Evolutionary conservation across 257 asterid genomes (phyloP).

Genomic region (Solanum gracilifrons): DNA sequence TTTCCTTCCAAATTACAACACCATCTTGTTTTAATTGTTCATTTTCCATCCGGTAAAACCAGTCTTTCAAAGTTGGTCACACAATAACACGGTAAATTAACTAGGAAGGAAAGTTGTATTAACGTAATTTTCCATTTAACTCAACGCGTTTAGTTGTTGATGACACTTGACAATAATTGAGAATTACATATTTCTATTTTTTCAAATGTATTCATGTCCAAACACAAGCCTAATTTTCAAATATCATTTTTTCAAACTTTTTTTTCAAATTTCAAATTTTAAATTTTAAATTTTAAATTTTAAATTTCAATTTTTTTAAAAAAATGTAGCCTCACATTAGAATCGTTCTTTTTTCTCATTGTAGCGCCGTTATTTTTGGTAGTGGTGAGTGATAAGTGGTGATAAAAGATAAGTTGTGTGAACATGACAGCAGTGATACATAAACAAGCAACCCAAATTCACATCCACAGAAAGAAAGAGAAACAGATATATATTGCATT

Average conservation of each 20-base stretch:
- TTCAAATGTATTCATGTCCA: too few species aligned
- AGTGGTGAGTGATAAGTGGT: neutral
- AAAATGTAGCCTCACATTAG: neutral
- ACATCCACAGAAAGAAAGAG: neutral
- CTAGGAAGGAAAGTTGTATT: neutral
- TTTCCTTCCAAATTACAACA: neutral
- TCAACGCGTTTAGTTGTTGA: neutral
- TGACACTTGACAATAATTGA: neutral
- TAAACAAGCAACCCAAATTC: neutral
- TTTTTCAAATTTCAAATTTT: too few species aligned
- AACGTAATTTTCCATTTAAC: neutral
- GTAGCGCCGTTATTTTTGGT: conserved; percentile 28
- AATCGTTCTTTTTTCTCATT: neutral
- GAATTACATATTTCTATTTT: neutral
- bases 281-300: neutral
- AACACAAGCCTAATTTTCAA: neutral
- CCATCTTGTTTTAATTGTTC: neutral
- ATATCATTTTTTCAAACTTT: too few species aligned
- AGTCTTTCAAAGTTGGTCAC: neutral
- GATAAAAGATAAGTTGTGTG: conserved; percentile 30
- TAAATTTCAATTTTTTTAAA: neutral
- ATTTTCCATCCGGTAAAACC: neutral
- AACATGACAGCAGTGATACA: neutral
- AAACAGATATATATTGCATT: neutral
- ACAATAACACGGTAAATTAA: neutral